These are phyloP conservation scores for Leccinellum luteum DNA, from an alignment of 768 basidiomycete genomes.

Conservation along the genomic window DNA sequence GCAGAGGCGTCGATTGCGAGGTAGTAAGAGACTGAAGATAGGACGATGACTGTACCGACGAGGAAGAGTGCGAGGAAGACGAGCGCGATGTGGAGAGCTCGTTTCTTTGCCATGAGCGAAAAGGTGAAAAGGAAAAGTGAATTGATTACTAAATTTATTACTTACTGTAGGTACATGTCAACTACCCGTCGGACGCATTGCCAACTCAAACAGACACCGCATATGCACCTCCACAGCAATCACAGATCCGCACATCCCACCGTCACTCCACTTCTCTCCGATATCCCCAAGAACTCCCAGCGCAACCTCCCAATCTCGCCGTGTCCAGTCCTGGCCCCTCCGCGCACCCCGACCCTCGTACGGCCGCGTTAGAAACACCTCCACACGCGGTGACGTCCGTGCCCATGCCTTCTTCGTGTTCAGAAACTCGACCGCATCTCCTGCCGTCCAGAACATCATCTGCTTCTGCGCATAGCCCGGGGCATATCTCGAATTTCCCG, in stretches of 20 bases:
- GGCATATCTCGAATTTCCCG: conserved; percentile 52
- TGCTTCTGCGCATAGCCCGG: conserved; percentile 45
- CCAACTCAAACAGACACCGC: conserved; percentile 44
- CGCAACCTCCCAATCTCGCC: conserved; percentile 61
- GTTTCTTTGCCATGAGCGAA: conserved; percentile 40
- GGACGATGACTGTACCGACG: conserved; percentile 84
- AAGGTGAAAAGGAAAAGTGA: neutral
- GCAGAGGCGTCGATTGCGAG: conserved; percentile 76
- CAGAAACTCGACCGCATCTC: conserved; percentile 60
- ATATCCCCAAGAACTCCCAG: conserved; percentile 46
- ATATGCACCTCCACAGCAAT: conserved; percentile 48
- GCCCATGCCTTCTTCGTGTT: conserved; percentile 35
- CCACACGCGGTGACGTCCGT: conserved; percentile 44
- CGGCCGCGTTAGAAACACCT: conserved; percentile 50
- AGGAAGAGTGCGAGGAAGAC: conserved; percentile 72
- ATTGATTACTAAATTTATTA: neutral
- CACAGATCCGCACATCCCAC: conserved; percentile 53
- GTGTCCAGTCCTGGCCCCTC: conserved; percentile 73
- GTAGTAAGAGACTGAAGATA: conserved; percentile 89
- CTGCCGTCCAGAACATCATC: conserved; percentile 49
- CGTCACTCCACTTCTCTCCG: conserved; percentile 53
- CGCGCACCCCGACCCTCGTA: conserved; percentile 51
- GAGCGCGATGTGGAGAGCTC: conserved; percentile 46
- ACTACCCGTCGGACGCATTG: conserved; percentile 43
- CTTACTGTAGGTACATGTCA: no score